Percentiles rank a stretch among this genome's conserved stretches.
Conservation (phyloP, 202 grass and related monocot genomes). For the Cymbopogon flexuosus region DNA sequence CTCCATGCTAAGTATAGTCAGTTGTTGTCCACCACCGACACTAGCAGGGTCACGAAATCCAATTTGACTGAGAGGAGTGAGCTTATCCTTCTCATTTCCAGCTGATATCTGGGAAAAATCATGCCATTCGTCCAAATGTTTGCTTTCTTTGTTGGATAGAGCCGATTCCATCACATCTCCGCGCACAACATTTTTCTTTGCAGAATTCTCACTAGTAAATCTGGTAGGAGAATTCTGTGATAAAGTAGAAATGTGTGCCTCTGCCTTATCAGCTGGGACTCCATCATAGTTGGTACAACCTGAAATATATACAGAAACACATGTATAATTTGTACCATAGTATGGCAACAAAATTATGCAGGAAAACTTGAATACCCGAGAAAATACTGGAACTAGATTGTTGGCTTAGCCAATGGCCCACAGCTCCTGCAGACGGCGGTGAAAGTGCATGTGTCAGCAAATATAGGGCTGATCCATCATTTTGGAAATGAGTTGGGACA, state of each 20-base stretch:
- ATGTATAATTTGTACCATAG: neutral
- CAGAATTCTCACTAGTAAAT: slow-evolving; percentile 34
- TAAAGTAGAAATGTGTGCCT: slow-evolving; percentile 3
- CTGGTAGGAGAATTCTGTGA: slow-evolving; percentile 36
- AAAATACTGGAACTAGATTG: slow-evolving; percentile 24
- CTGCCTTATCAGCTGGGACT: slow-evolving; percentile 27
- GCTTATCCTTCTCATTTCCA: slow-evolving; percentile 60
- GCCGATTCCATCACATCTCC: slow-evolving; percentile 25
- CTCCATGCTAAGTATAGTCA: slow-evolving; percentile 87
- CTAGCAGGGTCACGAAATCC: slow-evolving; percentile 83
- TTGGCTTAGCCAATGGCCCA: slow-evolving; percentile 59
- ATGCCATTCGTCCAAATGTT: slow-evolving; percentile 35
- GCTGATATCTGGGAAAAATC: slow-evolving; percentile 87
- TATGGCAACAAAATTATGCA: slow-evolving; percentile 2
- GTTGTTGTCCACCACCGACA: slow-evolving; percentile 67
- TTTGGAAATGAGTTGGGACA: slow-evolving; percentile 85
- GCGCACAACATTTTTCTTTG: slow-evolving; percentile 12
- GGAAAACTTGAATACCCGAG: slow-evolving; percentile 33
- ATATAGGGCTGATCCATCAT: slow-evolving; percentile 77
- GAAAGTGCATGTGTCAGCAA: slow-evolving; percentile 63
- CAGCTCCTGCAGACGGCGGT: slow-evolving; percentile 63
- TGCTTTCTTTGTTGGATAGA: slow-evolving; percentile 32
- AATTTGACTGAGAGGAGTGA: slow-evolving; percentile 86
- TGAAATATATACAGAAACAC: slow-evolving; percentile 17
- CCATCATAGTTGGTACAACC: slow-evolving; percentile 12